Evolutionary conservation across 805 yeast species (phyloP).

Genomic region (Starmerella bacillaris): DNA sequence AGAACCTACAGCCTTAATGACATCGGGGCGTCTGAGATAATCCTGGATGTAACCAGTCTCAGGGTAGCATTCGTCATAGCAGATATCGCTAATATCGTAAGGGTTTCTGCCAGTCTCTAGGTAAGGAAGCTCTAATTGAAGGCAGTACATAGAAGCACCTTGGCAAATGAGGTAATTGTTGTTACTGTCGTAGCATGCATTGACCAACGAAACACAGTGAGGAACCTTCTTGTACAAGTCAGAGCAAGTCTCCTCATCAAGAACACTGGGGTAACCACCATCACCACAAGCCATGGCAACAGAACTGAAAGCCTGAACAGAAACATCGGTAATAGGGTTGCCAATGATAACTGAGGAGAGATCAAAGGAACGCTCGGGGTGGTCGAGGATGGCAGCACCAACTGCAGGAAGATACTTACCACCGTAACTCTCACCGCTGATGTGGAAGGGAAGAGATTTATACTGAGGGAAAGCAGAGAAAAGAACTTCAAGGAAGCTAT

Average conservation of each 20-base stretch:
- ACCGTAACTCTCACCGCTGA: constrained; percentile 88
- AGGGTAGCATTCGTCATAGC: constrained; percentile 61
- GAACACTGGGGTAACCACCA: constrained; percentile 66
- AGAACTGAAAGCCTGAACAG: constrained; percentile 60
- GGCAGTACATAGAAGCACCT: constrained; percentile 83
- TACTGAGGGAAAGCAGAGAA: constrained; percentile 76
- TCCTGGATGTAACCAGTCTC: constrained; percentile 57
- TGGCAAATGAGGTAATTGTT: constrained; percentile 62
- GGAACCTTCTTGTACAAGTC: constrained; percentile 49
- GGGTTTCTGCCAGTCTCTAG: constrained; percentile 75
- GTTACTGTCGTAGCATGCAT: constrained; percentile 58
- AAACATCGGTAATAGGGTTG: constrained; percentile 81
- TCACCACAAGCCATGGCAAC: constrained; percentile 90
- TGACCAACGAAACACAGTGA: constrained; percentile 58
- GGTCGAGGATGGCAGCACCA: constrained; percentile 37
- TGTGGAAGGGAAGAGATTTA: constrained; percentile 42
- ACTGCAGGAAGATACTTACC: constrained; percentile 92
- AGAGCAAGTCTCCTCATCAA: constrained; percentile 63
- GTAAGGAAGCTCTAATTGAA: constrained; percentile 53
- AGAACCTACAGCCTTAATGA: constrained; percentile 71
- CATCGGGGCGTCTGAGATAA: constrained; percentile 60
- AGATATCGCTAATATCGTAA: constrained; percentile 72
- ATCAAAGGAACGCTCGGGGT: constrained; percentile 50
- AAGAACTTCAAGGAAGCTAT: constrained; percentile 69
- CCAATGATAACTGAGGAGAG: constrained; percentile 74